A percentile compares a stretch with the other conserved stretches of the same genome.
phyloP scores from a whole-genome alignment of 352 stramenopile species.

The Globisporangium canariense region DNA sequence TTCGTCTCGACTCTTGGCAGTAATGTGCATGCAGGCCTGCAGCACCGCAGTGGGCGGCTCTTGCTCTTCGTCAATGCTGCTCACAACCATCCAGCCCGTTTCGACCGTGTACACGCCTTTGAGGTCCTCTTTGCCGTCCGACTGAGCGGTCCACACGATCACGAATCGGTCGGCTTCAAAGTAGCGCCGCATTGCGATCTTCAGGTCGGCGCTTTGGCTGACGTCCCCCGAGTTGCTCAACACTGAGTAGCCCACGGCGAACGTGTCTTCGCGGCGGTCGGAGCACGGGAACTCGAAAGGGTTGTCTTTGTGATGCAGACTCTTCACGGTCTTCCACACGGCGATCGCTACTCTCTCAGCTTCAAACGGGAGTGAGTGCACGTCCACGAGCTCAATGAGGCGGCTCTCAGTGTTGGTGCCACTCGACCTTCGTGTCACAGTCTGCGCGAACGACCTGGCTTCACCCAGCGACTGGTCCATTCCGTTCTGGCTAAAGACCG shows the following conservation, averaged over 20 bases:
- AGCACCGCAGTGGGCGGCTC: neutral
- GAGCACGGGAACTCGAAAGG: slow-evolving; percentile 1
- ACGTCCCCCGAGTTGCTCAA: neutral
- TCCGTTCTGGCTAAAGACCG: slow-evolving; percentile 10
- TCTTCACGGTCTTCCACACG: slow-evolving; percentile 9
- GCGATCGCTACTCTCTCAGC: neutral
- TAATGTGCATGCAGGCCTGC: neutral
- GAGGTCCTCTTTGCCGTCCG: slow-evolving; percentile 9
- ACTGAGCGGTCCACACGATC: slow-evolving; percentile 10
- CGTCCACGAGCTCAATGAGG: neutral
- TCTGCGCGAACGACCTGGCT: slow-evolving; percentile 14
- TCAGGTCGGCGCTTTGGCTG: neutral
- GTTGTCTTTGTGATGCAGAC: slow-evolving; percentile 3
- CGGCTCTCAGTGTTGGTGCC: neutral
- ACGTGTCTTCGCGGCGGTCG: slow-evolving; percentile 10
- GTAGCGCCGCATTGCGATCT: slow-evolving; percentile 14
- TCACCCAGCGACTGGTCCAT: slow-evolving; percentile 10
- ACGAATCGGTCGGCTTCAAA: slow-evolving; percentile 12
- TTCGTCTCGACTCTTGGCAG: neutral
- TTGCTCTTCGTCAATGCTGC: neutral
- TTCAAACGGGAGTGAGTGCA: neutral
- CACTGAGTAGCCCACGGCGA: slow-evolving; percentile 11
- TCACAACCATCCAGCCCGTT: slow-evolving; percentile 5
- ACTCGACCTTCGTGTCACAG: neutral
- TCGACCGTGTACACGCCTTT: neutral